Base-by-base conservation (phyloP, 495 filamentous ascomycete genomes). In the Cryomyces minteri region DNA sequence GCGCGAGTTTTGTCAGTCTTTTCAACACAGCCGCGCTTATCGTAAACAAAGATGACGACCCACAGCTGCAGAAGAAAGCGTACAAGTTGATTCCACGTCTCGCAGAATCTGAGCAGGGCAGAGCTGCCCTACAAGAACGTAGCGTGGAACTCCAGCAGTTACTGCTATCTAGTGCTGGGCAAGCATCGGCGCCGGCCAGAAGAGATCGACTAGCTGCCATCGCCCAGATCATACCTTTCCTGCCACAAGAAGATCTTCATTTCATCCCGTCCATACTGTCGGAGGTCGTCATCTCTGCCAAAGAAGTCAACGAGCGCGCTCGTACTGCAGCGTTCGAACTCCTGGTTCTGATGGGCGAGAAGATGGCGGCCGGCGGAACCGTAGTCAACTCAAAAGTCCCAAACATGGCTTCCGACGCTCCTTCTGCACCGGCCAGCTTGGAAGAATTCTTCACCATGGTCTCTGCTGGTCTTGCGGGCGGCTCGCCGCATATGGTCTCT, bases 361-460 rank as follows among this genome's bases (percentile, higher is more conserved):
- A 76, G 51, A 85, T 95, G 64, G 70, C 59, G 6, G 67, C 72
- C 25, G 92, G 88, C 9, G 80, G 82, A 29, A 67, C 68, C 37
- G 84, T 98, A 47, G 68, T 83, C 45, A 90, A 88, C 58, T 79
- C 77, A 43, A 80, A 84, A 53, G 84, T 95, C 4, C 71, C 83
- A 0, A 73, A 88, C 58, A 88, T 95, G 83, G 71, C 80, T 4
- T 64, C 74, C 32, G 72, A 88, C 58, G 77, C 86, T 2, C 81
- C 85, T n/a, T 63, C 72, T 44, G 85, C 78, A 3, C 58, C 70
- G 10, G 88, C 88, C 5, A 81, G 70, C 10, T 69, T 96, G 30
- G 88, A 95, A 53, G 90, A 96, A 58, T 95, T 92, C 62, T 84
- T 95, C 71, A 94, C 87, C 37, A 98, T 98, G 88, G 79, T 98